A percentile compares a stretch with the other conserved stretches of the same genome.
phyloP scores from a whole-genome alignment of 2,329 filamentous ascomycete genomes.

The Fusarium beomiforme region DNA sequence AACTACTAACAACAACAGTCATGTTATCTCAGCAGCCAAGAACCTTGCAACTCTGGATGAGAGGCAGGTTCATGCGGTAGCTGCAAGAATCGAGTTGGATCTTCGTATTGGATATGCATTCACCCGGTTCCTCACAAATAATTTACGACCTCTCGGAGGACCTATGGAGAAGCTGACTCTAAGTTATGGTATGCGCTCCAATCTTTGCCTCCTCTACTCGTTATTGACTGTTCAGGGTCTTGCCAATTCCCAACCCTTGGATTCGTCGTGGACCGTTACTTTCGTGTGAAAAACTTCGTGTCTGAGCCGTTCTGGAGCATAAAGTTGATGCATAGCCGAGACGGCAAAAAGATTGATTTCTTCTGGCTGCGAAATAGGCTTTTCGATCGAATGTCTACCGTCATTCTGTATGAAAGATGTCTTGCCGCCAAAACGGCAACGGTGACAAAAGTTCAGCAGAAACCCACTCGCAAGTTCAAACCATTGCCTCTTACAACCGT shows the following conservation, averaged over 20 bases:
- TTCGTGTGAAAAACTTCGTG: conserved; percentile 92
- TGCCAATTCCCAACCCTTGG: conserved; percentile 97
- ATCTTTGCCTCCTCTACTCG: not conserved
- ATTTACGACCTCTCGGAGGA: conserved; percentile 76
- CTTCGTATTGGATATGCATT: conserved; percentile 92
- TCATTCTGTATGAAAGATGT: conserved; percentile 87
- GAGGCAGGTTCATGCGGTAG: conserved; percentile 85
- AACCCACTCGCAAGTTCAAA: conserved; percentile 93
- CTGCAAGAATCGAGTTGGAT: conserved; percentile 90
- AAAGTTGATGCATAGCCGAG: conserved; percentile 80
- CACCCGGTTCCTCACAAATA: conserved; percentile 85
- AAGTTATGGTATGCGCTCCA: conserved; percentile 74
- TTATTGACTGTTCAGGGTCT: conserved; percentile 65
- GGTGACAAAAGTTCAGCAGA: conserved; percentile 87
- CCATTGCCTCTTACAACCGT: conserved; percentile 94
- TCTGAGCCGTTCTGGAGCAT: conserved; percentile 95
- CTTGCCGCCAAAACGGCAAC: conserved; percentile 79
- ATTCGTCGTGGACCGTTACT: conserved; percentile 96
- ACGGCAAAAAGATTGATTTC: conserved; percentile 84
- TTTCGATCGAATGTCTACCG: conserved; percentile 85
- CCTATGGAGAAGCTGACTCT: conserved; percentile 72
- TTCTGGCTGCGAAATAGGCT: conserved; percentile 83
- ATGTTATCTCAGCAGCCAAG: conserved; percentile 85
- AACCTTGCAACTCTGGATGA: conserved; percentile 83
- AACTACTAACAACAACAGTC: conserved; percentile 59